phyloP scores from a whole-genome alignment of 225 moss, liverwort and hornwort genomes.

The Bryoerythrophyllum caledonicum region DNA sequence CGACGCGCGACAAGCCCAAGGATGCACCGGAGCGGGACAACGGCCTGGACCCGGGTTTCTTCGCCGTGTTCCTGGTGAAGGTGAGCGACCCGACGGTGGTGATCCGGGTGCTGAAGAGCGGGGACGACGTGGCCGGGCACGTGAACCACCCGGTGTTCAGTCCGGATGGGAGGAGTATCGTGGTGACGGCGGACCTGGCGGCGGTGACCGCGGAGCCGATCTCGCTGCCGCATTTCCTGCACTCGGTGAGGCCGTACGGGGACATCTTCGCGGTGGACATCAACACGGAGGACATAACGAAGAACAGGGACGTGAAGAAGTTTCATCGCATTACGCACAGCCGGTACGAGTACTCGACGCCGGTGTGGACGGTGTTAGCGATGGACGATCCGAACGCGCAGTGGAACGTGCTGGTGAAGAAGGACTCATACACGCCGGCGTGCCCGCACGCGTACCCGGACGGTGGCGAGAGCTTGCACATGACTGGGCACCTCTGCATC shows the following conservation, averaged over 20 bases:
- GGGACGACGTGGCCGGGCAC: conserved; percentile 2
- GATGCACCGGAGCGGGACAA: background rate
- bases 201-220: conserved; percentile 2
- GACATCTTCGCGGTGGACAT: conserved; percentile 6
- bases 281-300: background rate
- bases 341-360: conserved; percentile 12
- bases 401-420: background rate
- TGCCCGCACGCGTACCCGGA: background rate
- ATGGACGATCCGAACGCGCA: conserved; percentile 7
- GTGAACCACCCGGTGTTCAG: conserved; percentile 12
- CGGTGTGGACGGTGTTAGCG: conserved; percentile 3
- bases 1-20: conserved; percentile 14
- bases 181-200: conserved; percentile 7
- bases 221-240: background rate
- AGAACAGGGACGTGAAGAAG: conserved; percentile 8
- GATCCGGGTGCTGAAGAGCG: conserved; percentile 14
- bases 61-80: background rate
- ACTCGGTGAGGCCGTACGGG: background rate
- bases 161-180: conserved; percentile 12
- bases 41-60: background rate
- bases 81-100: conserved; percentile 1
- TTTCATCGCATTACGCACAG: conserved; percentile 12
- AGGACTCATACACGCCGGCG: background rate
- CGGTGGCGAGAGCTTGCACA: conserved; percentile 3
- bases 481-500: background rate